Evolutionary conservation across 768 basidiomycete genomes (phyloP).

Genomic region (Dictyophora rubrovolvata): DNA sequence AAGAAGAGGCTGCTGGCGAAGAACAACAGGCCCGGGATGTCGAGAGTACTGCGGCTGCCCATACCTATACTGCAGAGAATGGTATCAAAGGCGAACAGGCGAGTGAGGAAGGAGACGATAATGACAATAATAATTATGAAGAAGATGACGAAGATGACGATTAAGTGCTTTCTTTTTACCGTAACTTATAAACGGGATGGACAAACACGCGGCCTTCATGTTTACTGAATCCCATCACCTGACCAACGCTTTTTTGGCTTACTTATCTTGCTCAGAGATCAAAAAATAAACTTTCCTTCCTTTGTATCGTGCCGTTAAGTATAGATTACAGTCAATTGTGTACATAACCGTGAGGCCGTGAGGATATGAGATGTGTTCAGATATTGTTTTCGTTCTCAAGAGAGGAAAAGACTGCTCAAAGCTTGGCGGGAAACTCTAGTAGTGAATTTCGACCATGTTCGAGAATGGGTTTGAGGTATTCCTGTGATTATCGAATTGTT

Average conservation of each 20-base stretch:
- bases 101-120: neutral
- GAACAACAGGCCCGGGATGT: slow-evolving; percentile 29
- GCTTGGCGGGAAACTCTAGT: slow-evolving; percentile 21
- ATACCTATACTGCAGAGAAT: neutral
- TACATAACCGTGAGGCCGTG: neutral
- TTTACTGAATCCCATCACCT: neutral
- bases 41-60: slow-evolving; percentile 15
- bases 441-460: slow-evolving; percentile 30
- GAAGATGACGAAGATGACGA: neutral
- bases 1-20: slow-evolving; percentile 6
- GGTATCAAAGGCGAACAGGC: neutral
- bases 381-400: neutral
- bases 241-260: slow-evolving; percentile 28
- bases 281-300: neutral
- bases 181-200: neutral
- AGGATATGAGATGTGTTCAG: neutral
- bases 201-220: neutral
- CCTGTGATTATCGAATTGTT: slow-evolving; percentile 15
- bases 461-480: slow-evolving; percentile 44
- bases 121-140: neutral
- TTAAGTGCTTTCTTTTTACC: slow-evolving; percentile 30
- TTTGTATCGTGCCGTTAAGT: neutral
- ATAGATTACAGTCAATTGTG: neutral
- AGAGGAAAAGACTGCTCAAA: slow-evolving; percentile 15
- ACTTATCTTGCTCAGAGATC: slow-evolving; percentile 31